A percentile compares a stretch with the other conserved stretches of the same genome.
Evolutionary conservation across 1,284 basidiomycete species (phyloP).

Genomic region (Coniferiporia sulphurascens): DNA sequence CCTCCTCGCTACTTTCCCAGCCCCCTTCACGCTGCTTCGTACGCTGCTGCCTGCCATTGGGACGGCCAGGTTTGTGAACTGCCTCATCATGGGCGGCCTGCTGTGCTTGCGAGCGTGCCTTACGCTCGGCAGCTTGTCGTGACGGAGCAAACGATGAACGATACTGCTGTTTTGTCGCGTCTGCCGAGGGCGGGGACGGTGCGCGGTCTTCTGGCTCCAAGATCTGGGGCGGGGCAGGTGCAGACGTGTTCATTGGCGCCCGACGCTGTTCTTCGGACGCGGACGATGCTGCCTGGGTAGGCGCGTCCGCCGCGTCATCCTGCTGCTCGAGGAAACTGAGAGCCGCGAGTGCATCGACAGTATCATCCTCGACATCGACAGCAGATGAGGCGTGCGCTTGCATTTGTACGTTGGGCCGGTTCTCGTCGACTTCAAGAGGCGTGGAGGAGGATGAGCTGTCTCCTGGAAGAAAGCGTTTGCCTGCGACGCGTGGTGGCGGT

Average conservation of each 20-base stretch:
- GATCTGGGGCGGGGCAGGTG: conserved; percentile 9
- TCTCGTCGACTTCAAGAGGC: conserved; percentile 12
- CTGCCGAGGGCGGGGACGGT: conserved; percentile 9
- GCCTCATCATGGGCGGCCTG: conserved; percentile 75
- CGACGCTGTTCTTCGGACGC: conserved; percentile 23
- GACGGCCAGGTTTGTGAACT: conserved; percentile 64
- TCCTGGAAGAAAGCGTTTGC: conserved; percentile 23
- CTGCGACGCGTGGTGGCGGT: conserved; percentile 43
- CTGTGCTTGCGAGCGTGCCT: conserved; percentile 76
- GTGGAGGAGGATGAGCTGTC: conserved; percentile 21
- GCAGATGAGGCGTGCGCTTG: conserved; percentile 14
- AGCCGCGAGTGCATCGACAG: conserved; percentile 71
- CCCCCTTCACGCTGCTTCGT: conserved; percentile 38
- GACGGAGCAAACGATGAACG: conserved; percentile 84
- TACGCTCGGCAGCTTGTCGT: conserved; percentile 74
- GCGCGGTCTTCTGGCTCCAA: conserved; percentile 18
- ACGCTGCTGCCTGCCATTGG: conserved; percentile 51
- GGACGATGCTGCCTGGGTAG: conserved; percentile 17
- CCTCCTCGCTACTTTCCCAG: conserved; percentile 72
- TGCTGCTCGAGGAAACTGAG: conserved; percentile 65
- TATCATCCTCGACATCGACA: conserved; percentile 23
- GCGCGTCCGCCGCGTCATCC: conserved; percentile 30
- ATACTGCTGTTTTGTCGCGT: conserved; percentile 33
- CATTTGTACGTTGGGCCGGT: not conserved
- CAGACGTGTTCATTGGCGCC: not conserved